Percentiles rank a stretch among this genome's conserved stretches.
These are phyloP conservation scores for Tolypocladium album DNA, from an alignment of 2,329 filamentous ascomycete genomes.

Conservation along the genomic window DNA sequence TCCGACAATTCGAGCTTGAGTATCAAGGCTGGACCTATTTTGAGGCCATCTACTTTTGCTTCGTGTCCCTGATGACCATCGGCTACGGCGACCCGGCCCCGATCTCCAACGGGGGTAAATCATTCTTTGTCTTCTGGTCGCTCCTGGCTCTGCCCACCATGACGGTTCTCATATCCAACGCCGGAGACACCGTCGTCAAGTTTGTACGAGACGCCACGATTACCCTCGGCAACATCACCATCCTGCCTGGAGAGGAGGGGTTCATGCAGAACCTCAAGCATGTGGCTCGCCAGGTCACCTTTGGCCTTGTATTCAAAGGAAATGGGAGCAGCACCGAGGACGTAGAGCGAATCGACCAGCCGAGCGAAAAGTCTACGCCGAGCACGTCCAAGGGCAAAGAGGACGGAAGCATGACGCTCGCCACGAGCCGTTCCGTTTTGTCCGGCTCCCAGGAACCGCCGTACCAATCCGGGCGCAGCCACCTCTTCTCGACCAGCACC, in stretches of 20 bases:
- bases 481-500: conserved; percentile 11
- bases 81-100: conserved; percentile 78
- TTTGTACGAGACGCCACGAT: conserved; percentile 44
- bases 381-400: conserved; percentile 8
- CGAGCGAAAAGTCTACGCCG: not conserved
- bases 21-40: conserved; percentile 65
- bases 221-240: conserved; percentile 46
- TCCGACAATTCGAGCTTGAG: conserved; percentile 40
- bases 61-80: conserved; percentile 72
- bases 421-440: not conserved
- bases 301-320: conserved; percentile 28
- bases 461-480: not conserved
- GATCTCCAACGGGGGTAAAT: conserved; percentile 64
- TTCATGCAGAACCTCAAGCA: conserved; percentile 34
- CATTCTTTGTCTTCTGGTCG: conserved; percentile 92
- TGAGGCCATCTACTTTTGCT: conserved; percentile 74
- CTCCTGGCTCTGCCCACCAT: conserved; percentile 77
- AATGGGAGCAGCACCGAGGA: not conserved
- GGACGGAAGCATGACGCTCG: not conserved
- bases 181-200: conserved; percentile 73
- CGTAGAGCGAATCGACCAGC: not conserved
- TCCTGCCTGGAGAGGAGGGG: conserved; percentile 45
- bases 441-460: not conserved
- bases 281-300: conserved; percentile 28
- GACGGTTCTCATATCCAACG: conserved; percentile 75